Evolutionary conservation across 2,329 filamentous ascomycete species (phyloP).

Genomic region (Westerdykella aurantiaca): DNA sequence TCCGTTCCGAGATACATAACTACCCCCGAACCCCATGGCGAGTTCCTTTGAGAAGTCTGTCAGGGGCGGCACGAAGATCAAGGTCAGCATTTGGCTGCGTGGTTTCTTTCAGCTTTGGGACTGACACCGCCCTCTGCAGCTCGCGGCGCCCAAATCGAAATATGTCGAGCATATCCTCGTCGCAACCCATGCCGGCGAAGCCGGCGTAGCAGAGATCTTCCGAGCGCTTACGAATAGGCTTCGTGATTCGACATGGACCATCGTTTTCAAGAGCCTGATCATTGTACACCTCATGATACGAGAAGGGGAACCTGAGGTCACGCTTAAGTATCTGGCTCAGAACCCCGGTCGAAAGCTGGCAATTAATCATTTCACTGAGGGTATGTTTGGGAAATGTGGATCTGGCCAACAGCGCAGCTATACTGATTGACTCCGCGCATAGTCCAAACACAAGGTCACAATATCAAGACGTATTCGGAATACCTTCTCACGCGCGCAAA

Average conservation of each 20-base stretch:
- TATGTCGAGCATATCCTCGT: conserved; percentile 98
- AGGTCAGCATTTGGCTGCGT: conserved; percentile 52
- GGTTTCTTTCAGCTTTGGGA: neutral
- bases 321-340: conserved; percentile 74
- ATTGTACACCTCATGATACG: conserved; percentile 96
- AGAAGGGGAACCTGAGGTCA: conserved; percentile 85
- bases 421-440: neutral
- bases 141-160: conserved; percentile 95
- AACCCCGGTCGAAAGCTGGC: conserved; percentile 72
- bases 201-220: conserved; percentile 92
- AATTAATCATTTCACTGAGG: conserved; percentile 87
- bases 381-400: conserved; percentile 46
- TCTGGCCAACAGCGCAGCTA: neutral
- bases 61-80: conserved; percentile 97
- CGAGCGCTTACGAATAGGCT: conserved; percentile 81
- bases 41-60: conserved; percentile 98
- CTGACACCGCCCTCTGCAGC: conserved; percentile 45
- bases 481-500: conserved; percentile 79
- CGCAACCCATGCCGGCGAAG: conserved; percentile 90
- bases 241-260: conserved; percentile 98
- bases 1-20: conserved; percentile 10
- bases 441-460: conserved; percentile 92
- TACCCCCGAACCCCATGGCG: conserved; percentile 52
- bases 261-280: conserved; percentile 95
- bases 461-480: conserved; percentile 84